Base-by-base conservation (phyloP, 1,284 basidiomycete species). In the Rhodofomes roseus region DNA sequence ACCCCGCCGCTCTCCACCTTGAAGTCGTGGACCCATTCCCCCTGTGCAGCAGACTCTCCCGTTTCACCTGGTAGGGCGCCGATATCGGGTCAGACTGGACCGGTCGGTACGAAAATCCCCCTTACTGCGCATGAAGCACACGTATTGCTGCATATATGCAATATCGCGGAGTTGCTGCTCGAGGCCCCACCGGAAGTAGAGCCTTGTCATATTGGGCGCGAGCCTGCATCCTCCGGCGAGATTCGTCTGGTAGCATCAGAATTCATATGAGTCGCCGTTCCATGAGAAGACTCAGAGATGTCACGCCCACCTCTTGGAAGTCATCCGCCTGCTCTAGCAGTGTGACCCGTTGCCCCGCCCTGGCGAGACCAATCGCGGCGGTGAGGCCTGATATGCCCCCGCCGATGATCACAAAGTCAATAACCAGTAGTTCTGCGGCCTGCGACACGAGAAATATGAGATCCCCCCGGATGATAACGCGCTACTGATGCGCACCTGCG, bases 371-470 rank as follows among this genome's bases (percentile, higher is more conserved):
- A 34, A 72, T 66, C 1, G 73, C 72, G 5, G 68, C 57, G 23
- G 68, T 64, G 43, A 74, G 68, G 34, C 73, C 73, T 12, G 69
- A 58, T 36, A 71, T 61, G 40, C 71, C 68, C 20, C 70, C 69
- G 23, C 73, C 73, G 52, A 74, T 53, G 57, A 75, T 59, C 51
- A 74, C 37, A 58, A 75, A 71, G 29, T 72, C 66, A 41, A 74
- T 64, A 4, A 60, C 62, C 3, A 71, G 54, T 27, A 66, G 56
- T 31, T 63, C 62, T 11, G 65, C 57, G 8, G 41, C 51, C 43
- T 44, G 43, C 40, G 40, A 22, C 4, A 41, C 16, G 40, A 25
- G 25, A 6, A 8, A 6, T 16, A 7, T 41, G 14, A 16, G 31
- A 4, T 34, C 31, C 31, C 11, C 31, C 44, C 11, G 23, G 16